phyloP scores from a whole-genome alignment of 2,329 filamentous ascomycete genomes.

The Epichloe sp. region DNA sequence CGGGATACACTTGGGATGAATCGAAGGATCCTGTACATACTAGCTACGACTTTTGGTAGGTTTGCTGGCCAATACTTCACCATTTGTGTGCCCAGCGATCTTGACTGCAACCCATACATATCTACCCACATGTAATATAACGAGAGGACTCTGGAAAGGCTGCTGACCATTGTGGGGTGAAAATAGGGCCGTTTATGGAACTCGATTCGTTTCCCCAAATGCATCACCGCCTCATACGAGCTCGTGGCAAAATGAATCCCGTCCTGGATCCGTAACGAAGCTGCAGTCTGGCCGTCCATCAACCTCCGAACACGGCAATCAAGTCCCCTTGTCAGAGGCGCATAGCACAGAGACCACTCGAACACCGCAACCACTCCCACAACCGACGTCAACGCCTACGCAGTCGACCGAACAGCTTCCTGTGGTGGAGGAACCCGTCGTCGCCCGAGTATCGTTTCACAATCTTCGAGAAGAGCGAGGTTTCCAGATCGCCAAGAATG shows the following conservation, averaged over 20 bases:
- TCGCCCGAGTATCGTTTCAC: constrained; percentile 75
- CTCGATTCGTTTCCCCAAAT: constrained; percentile 39
- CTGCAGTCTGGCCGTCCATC: constrained; percentile 30
- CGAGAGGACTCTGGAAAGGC: not conserved
- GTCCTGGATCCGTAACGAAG: constrained; percentile 29
- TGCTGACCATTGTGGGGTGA: constrained; percentile 1
- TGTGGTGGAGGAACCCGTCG: constrained; percentile 50
- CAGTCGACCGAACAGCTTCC: constrained; percentile 29
- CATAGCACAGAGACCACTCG: constrained; percentile 22
- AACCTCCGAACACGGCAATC: constrained; percentile 23
- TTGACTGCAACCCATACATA: not conserved
- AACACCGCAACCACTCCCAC: constrained; percentile 8
- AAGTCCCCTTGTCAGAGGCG: constrained; percentile 15
- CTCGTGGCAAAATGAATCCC: constrained; percentile 30
- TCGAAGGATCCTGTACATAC: constrained; percentile 42
- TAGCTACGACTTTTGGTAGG: constrained; percentile 79
- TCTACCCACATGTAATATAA: not conserved
- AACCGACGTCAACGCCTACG: constrained; percentile 19
- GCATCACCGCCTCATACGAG: constrained; percentile 33
- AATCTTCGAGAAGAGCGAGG: constrained; percentile 73
- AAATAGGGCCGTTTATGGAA: constrained; percentile 52
- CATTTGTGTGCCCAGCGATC: no score
- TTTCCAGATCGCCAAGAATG: constrained; percentile 66
- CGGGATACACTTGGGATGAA: constrained; percentile 68
- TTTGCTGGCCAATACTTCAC: not conserved